Evolutionary conservation across 2,329 filamentous ascomycete genomes (phyloP), one percentile per base, ranked within the genome.

Genomic region (Sporothrix mexicana): DNA sequence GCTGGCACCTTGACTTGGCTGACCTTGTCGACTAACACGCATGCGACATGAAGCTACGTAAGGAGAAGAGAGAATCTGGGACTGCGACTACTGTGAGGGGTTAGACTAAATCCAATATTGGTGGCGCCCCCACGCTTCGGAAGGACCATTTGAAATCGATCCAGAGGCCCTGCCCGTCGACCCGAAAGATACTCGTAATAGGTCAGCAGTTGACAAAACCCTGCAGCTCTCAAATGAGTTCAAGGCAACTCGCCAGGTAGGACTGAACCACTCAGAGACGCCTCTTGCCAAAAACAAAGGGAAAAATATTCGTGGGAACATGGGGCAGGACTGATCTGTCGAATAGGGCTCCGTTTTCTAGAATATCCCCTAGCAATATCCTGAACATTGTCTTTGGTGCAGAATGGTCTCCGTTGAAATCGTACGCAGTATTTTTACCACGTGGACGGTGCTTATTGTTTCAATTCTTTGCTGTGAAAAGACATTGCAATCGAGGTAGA

Each of bases 121-220:
- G 49, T 15, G 51, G 30, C n/a, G 51, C 67, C 68, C 68, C 68
- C 68, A 70, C 53, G 53, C 41, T 61, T 15, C 15, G 36, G 45
- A 59, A 13, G 36, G 30, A 47, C 8, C 30, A 25, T 45, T 69
- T 47, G n/a, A 45, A 55, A 69, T 45, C 53, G 67, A 30, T 69
- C 36, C 51, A 30, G n/a, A 57, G 51, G 15, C 51, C 25, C 17
- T 36, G 49, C 25, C 47, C 25, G 25, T 36, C 15, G 23, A 36
- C 64, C 64, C 45, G 47, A 53, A 36, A 15, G 47, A 64, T 64
- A 23, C 59, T 45, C 36, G 59, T 23, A 64, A 64, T 64, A 64
- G 36, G 36, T 23, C 36, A 64, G 59, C 36, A 13, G 5, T 17
- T 20, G 41, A 9, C 17, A 41, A 8, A 43, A 7, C 5, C 13